Evolutionary conservation across 768 basidiomycete genomes (phyloP).

Genomic region (Suillus subaureus): DNA sequence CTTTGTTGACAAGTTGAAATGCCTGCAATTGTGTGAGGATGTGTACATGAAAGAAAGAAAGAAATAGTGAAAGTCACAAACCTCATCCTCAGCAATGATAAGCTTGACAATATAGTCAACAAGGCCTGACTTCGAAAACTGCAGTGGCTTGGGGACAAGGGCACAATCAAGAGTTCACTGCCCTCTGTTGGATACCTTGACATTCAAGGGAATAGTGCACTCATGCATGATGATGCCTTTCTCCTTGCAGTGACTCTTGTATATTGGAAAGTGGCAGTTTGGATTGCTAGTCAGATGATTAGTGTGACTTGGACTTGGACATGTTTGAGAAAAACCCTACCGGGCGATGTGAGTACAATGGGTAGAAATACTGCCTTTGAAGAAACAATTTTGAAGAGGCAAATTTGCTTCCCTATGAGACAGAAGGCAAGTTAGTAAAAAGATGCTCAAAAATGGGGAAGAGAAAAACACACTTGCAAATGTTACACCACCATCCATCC

Average conservation of each 20-base stretch:
- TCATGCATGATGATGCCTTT: background rate
- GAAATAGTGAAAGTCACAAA: background rate
- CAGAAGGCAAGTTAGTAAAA: background rate
- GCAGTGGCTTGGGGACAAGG: slow-evolving; percentile 3
- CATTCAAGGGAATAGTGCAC: slow-evolving; percentile 2
- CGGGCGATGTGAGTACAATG: background rate
- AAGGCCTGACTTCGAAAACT: slow-evolving; percentile 4
- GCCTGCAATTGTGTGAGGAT: background rate
- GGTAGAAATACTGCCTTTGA: slow-evolving; percentile 1
- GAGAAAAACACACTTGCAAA: background rate
- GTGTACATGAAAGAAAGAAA: background rate
- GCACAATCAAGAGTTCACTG: slow-evolving; percentile 1
- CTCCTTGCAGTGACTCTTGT: slow-evolving; percentile 4
- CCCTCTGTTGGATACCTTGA: background rate
- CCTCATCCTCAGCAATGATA: slow-evolving; percentile 1
- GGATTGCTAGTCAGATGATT: too few relatives aligned
- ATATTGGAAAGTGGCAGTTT: background rate
- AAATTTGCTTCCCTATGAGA: background rate
- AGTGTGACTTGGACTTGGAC: too few relatives aligned
- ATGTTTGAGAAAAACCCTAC: too few relatives aligned
- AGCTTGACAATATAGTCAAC: slow-evolving; percentile 7
- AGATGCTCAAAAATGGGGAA: background rate
- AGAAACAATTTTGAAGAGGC: slow-evolving; percentile 1
- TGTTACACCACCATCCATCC: background rate
- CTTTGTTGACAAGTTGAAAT: slow-evolving; percentile 3